A percentile compares a stretch with the other conserved stretches of the same genome.
Evolutionary conservation across 805 yeast genomes (phyloP).

Genomic region (Starmera dryadoides): DNA sequence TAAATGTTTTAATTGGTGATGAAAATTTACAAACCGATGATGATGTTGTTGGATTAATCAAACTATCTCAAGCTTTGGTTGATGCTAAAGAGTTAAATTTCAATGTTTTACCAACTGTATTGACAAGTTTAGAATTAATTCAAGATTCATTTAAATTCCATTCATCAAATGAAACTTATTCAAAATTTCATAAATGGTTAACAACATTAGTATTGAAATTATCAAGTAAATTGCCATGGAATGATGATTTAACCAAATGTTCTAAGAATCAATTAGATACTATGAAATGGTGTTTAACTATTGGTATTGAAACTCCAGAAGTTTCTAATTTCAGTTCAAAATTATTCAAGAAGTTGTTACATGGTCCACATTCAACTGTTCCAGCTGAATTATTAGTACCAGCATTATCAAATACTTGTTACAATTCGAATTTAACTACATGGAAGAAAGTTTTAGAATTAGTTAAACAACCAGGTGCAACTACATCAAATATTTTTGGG

Average conservation of each 20-base stretch:
- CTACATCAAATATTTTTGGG: conserved; percentile 26
- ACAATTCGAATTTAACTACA: conserved; percentile 33
- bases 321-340: conserved; percentile 26
- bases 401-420: conserved; percentile 34
- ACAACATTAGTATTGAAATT: conserved; percentile 8
- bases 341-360: conserved; percentile 41
- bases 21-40: conserved; percentile 16
- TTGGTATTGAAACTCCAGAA: conserved; percentile 23
- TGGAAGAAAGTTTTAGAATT: conserved; percentile 54
- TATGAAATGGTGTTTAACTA: conserved; percentile 34
- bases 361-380: conserved; percentile 43
- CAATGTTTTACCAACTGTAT: conserved; percentile 20
- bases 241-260: conserved; percentile 35
- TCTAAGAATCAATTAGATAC: conserved; percentile 32
- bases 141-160: conserved; percentile 13
- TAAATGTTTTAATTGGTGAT: conserved; percentile 23
- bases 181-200: conserved; percentile 10
- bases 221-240: conserved; percentile 31
- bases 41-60: conserved; percentile 21
- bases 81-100: conserved; percentile 11
- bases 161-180: conserved; percentile 3
- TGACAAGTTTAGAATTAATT: conserved; percentile 18
- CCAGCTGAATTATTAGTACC: conserved; percentile 45
- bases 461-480: conserved; percentile 41
- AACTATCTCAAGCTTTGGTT: conserved; percentile 14